phyloP scores from a whole-genome alignment of 2,329 filamentous ascomycete genomes.

The Lachnellula arida region DNA sequence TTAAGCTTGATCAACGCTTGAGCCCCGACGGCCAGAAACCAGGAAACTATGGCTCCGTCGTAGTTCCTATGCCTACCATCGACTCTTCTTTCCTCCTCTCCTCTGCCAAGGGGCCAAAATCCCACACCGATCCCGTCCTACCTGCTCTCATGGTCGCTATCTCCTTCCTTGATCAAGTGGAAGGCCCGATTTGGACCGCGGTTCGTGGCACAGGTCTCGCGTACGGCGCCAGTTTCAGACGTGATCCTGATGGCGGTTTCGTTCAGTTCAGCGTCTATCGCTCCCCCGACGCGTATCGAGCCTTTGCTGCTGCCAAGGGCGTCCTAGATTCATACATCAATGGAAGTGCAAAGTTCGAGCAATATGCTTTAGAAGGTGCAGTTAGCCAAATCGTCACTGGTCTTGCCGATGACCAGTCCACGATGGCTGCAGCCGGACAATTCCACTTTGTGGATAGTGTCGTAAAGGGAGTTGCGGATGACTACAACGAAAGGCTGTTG shows the following conservation, averaged over 20 bases:
- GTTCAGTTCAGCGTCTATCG: conserved; percentile 85
- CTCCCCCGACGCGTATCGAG: conserved; percentile 83
- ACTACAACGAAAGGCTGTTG: conserved; percentile 74
- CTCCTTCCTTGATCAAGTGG: conserved; percentile 86
- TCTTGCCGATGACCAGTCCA: conserved; percentile 85
- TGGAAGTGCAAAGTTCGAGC: conserved; percentile 69
- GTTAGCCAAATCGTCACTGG: conserved; percentile 83
- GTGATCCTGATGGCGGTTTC: conserved; percentile 73
- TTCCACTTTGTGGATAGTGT: conserved; percentile 81
- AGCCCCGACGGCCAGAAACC: conserved; percentile 70
- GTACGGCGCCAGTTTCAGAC: conserved; percentile 78
- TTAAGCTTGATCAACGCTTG: conserved; percentile 65
- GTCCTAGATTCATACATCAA: conserved; percentile 71
- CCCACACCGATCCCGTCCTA: conserved; percentile 70
- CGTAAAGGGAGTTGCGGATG: conserved; percentile 67
- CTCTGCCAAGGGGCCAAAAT: conserved; percentile 67
- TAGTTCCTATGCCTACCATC: conserved; percentile 86
- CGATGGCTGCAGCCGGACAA: conserved; percentile 74
- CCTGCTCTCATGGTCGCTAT: conserved; percentile 84
- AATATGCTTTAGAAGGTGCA: conserved; percentile 68
- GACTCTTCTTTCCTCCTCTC: conserved; percentile 87
- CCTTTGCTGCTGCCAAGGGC: conserved; percentile 70
- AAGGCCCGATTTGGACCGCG: conserved; percentile 90
- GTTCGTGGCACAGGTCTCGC: conserved; percentile 91
- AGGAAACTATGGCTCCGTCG: conserved; percentile 67